These are phyloP conservation scores for Tricholoma furcatifolium DNA, from an alignment of 768 basidiomycete species.

Conservation along the genomic window DNA sequence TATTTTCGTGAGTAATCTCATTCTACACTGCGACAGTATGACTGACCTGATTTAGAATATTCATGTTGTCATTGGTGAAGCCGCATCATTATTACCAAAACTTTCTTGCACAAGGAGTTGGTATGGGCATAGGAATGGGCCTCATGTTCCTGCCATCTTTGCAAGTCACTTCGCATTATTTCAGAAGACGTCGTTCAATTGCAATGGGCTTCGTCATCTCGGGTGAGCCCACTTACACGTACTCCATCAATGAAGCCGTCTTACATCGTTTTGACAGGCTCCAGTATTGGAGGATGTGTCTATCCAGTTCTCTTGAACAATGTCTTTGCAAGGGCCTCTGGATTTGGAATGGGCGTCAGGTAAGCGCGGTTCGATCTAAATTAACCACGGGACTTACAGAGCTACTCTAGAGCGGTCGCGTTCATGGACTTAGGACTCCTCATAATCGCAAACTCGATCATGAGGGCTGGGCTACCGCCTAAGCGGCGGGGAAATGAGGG, in stretches of 20 bases:
- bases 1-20: slow-evolving; percentile 36
- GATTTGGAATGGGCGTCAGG: slow-evolving; percentile 45
- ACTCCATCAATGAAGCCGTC: not conserved
- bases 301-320: slow-evolving; percentile 55
- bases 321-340: slow-evolving; percentile 33
- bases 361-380: slow-evolving; percentile 24
- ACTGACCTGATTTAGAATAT: slow-evolving; percentile 30
- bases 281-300: slow-evolving; percentile 48
- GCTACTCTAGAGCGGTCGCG: slow-evolving; percentile 35
- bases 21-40: not conserved
- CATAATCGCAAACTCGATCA: slow-evolving; percentile 39
- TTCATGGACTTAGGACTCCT: slow-evolving; percentile 46
- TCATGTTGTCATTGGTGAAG: slow-evolving; percentile 49
- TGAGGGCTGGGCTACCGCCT: slow-evolving; percentile 40
- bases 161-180: slow-evolving; percentile 55
- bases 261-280: slow-evolving; percentile 24
- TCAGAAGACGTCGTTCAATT: slow-evolving; percentile 42
- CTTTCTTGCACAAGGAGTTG: slow-evolving; percentile 55
- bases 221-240: slow-evolving; percentile 28
- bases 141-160: slow-evolving; percentile 53
- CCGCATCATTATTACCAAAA: slow-evolving; percentile 51
- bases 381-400: slow-evolving; percentile 17
- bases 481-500: slow-evolving; percentile 18
- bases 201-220: slow-evolving; percentile 57
- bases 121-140: slow-evolving; percentile 56